These are phyloP conservation scores for Ramaria sp. DNA, from an alignment of 768 basidiomycete genomes.

Conservation along the genomic window DNA sequence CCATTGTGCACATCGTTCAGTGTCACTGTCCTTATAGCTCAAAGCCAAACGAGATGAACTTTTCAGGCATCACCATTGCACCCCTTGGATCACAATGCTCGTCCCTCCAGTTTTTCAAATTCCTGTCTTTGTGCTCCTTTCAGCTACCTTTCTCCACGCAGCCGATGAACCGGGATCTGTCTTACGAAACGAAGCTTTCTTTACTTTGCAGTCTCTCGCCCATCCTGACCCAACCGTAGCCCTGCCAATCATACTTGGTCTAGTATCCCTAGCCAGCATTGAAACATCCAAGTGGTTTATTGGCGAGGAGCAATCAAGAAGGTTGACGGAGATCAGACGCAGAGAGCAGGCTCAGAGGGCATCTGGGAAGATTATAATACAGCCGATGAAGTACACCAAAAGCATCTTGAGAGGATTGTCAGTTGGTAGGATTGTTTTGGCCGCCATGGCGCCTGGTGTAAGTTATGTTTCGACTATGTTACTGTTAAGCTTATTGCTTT, in stretches of 20 bases:
- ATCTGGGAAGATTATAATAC: slow-evolving; percentile 33
- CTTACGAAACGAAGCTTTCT: slow-evolving; percentile 67
- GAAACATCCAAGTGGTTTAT: slow-evolving; percentile 70
- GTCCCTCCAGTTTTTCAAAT: slow-evolving; percentile 57
- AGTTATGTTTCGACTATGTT: slow-evolving; percentile 15
- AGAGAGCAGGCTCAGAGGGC: slow-evolving; percentile 35
- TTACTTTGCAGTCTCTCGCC: slow-evolving; percentile 58
- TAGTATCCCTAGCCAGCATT: slow-evolving; percentile 69
- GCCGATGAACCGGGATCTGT: slow-evolving; percentile 44
- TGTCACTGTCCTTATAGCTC: slow-evolving; percentile 28
- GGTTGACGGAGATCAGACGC: slow-evolving; percentile 33
- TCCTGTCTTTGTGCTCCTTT: slow-evolving; percentile 61
- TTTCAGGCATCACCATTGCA: slow-evolving; percentile 46
- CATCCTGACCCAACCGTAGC: slow-evolving; percentile 62
- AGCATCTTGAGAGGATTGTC: slow-evolving; percentile 44
- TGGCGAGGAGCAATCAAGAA: slow-evolving; percentile 27
- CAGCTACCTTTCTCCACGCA: slow-evolving; percentile 42
- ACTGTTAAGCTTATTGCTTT: slow-evolving; percentile 9
- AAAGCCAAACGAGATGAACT: slow-evolving; percentile 45
- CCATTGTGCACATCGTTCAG: not conserved
- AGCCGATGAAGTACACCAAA: slow-evolving; percentile 42
- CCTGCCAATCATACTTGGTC: slow-evolving; percentile 59
- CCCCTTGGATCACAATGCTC: slow-evolving; percentile 43
- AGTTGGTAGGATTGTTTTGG: slow-evolving; percentile 55
- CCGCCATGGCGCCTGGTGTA: slow-evolving; percentile 64